Evolutionary conservation across 2,329 filamentous ascomycete genomes (phyloP).

Genomic region (Paracoccidioides brasiliensis): DNA sequence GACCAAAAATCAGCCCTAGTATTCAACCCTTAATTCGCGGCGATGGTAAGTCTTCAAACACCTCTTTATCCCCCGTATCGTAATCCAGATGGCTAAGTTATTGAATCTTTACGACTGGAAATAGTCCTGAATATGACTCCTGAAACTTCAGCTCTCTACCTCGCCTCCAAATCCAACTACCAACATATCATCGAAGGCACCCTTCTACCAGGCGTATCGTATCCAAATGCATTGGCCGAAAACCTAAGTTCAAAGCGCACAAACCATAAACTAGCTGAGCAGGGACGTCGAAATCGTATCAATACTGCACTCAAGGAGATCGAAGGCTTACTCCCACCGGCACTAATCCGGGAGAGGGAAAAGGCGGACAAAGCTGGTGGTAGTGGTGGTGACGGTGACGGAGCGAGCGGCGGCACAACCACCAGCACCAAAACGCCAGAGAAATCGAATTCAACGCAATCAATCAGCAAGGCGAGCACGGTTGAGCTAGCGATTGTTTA

Average conservation of each 20-base stretch:
- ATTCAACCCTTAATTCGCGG: constrained; percentile 82
- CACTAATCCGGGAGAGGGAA: constrained; percentile 28
- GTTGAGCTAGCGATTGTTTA: constrained; percentile 97
- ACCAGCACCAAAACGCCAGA: constrained; percentile 30
- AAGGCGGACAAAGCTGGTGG: constrained; percentile 27
- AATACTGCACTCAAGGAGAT: constrained; percentile 90
- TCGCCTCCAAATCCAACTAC: constrained; percentile 94
- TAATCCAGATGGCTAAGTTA: not conserved
- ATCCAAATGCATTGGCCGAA: constrained; percentile 80
- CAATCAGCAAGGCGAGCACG: constrained; percentile 87
- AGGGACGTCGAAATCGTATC: constrained; percentile 87
- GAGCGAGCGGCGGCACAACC: constrained; percentile 27
- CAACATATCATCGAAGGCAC: constrained; percentile 95
- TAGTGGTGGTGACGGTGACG: constrained; percentile 17
- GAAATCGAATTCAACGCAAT: constrained; percentile 39
- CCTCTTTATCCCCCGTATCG: constrained; percentile 6
- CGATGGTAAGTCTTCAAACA: constrained; percentile 38
- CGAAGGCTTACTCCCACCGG: constrained; percentile 62
- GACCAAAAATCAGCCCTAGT: constrained; percentile 82
- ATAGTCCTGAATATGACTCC: constrained; percentile 34
- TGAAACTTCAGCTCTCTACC: constrained; percentile 55
- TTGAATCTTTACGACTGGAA: not conserved
- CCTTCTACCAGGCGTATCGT: constrained; percentile 74
- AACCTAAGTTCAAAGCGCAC: constrained; percentile 93
- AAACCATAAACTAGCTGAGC: constrained; percentile 95